Base-by-base conservation (phyloP, 2,329 filamentous ascomycete species). In the Cladosporium sp. region DNA sequence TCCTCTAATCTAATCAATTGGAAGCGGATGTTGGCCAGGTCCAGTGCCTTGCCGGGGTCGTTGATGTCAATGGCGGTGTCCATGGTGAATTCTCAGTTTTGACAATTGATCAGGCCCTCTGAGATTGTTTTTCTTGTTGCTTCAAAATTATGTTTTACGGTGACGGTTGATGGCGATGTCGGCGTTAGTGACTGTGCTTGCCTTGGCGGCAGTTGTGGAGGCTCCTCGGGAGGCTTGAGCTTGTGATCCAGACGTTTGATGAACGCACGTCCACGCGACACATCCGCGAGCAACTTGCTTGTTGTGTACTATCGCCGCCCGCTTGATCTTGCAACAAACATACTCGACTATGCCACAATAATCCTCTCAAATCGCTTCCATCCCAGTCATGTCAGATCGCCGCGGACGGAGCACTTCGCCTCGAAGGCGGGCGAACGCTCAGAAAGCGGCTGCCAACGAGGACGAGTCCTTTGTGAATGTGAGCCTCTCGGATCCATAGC, bases 1-100 rank as follows among this genome's bases (percentile, higher is more conserved):
- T 99, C 95, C 82, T 99, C 95, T 21, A 98, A 86, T 23, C 95
- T 95, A 75, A 95, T 99, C 74, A 75, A 69, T 65, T 76, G 74
- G 67, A 92, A 96, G 69, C 95, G 91, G 77, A 98, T 99, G 76
- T 95, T 92, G 69, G 88, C 85, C 58, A 99, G 86, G 77, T 98
- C 93, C 73, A 99, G 83, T 18, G 94, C 93, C 82, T 92, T 91
- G 71, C 88, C 87, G 75, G 89, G 87, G 79, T 98, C 91, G 46
- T 89, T 91, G 67, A 97, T 87, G 78, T 97, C 93, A 74, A 98
- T 92, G 57, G 92, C 88, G 21, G 91, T 85, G 78, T 99, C 95
- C 95, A 99, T 99, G 63, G 16, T 60, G 35, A 7, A 14, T 23
- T 16, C 5, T n/a, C 31, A 6, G 11, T 44, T n/a, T 29, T 18